These are phyloP conservation scores for Bisporella sp. DNA, from an alignment of 2,329 filamentous ascomycete genomes.

Conservation along the genomic window DNA sequence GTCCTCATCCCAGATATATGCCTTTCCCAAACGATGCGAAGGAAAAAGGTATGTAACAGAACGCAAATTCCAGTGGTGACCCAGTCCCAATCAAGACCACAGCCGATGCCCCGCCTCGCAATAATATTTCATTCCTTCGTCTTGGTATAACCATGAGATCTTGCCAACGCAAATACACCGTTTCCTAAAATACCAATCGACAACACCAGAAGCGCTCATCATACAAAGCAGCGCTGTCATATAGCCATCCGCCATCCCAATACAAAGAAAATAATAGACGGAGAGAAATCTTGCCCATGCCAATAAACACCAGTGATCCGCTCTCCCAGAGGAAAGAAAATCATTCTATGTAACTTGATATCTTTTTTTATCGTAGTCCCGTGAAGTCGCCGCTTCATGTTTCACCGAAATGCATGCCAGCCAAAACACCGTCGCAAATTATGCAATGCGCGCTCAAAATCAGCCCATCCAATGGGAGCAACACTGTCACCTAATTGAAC, in stretches of 20 bases:
- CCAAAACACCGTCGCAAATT: constrained; percentile 26
- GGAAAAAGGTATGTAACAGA: background rate
- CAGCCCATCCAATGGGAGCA: constrained; percentile 21
- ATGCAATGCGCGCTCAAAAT: constrained; percentile 29
- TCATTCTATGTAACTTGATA: constrained; percentile 28
- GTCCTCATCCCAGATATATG: background rate
- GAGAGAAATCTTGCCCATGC: constrained; percentile 26
- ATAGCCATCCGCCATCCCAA: constrained; percentile 1
- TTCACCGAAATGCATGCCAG: constrained; percentile 25
- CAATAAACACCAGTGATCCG: constrained; percentile 21
- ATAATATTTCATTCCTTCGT: background rate
- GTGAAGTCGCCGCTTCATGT: constrained; percentile 29
- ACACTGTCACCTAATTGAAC: constrained; percentile 25
- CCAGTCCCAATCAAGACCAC: background rate
- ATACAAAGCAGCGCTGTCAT: constrained; percentile 15
- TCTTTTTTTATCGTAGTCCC: constrained; percentile 25
- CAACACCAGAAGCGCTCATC: constrained; percentile 16
- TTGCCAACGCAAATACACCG: constrained; percentile 20
- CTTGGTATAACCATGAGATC: constrained; percentile 3
- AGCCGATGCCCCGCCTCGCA: background rate
- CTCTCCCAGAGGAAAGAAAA: constrained; percentile 23
- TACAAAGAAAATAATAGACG: constrained; percentile 15
- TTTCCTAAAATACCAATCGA: constrained; percentile 15
- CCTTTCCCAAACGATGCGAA: background rate
- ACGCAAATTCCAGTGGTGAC: background rate